Conservation (phyloP, 495 filamentous ascomycete species). For the Xanthoparmelia taractica region DNA sequence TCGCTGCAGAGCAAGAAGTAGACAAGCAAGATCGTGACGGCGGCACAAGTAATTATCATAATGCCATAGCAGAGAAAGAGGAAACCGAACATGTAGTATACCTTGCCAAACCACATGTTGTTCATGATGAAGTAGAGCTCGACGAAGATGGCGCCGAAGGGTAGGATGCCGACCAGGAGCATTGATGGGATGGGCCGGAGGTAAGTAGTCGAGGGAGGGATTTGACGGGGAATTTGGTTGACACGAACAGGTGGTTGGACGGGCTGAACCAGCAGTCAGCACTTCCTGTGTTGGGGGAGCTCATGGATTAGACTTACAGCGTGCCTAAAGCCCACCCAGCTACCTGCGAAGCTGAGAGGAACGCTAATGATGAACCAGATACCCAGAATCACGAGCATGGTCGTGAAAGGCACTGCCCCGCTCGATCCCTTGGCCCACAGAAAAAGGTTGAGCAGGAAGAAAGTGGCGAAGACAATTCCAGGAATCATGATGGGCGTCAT, state of each 20-base stretch:
- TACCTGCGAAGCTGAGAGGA: slow-evolving; percentile 80
- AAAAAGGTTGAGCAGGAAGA: slow-evolving; percentile 94
- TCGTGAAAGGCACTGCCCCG: slow-evolving; percentile 91
- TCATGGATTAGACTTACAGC: slow-evolving; percentile 30
- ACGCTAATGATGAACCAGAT: slow-evolving; percentile 98
- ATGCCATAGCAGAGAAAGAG: slow-evolving; percentile 94
- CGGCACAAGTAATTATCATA: slow-evolving; percentile 92
- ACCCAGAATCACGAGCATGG: slow-evolving; percentile 84
- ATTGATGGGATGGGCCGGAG: slow-evolving; percentile 79
- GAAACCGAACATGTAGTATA: slow-evolving; percentile 99
- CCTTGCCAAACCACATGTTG: slow-evolving; percentile 92
- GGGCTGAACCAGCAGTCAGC: slow-evolving; percentile 29
- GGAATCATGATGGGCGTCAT: slow-evolving; percentile 82
- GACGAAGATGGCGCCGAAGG: slow-evolving; percentile 93
- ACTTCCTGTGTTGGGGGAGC: no score
- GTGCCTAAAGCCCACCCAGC: slow-evolving; percentile 83
- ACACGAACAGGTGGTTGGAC: slow-evolving; percentile 79
- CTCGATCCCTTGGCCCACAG: slow-evolving; percentile 85
- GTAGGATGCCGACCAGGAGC: slow-evolving; percentile 81
- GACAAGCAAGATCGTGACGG: slow-evolving; percentile 82
- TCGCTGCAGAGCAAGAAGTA: slow-evolving; percentile 94
- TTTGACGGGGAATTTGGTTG: slow-evolving; percentile 96
- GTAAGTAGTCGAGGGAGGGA: slow-evolving; percentile 73
- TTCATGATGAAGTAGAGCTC: slow-evolving; percentile 99
- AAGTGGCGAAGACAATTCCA: slow-evolving; percentile 73